Evolutionary conservation across 2,329 filamentous ascomycete genomes (phyloP), one percentile per base, ranked within the genome.

Genomic region (Neocatenulostroma microsporum): DNA sequence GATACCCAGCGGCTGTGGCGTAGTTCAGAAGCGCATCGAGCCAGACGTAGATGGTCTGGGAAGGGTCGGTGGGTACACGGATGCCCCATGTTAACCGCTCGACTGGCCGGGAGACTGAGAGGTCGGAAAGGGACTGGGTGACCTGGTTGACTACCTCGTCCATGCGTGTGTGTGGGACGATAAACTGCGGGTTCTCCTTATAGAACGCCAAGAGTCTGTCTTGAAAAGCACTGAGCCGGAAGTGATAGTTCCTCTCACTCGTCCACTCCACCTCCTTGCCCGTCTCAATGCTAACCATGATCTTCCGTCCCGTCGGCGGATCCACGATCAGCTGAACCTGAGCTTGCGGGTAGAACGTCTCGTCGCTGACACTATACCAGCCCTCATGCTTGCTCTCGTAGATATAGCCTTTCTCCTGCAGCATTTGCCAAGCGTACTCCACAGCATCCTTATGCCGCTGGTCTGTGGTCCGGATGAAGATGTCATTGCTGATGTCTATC

Each of bases 41-140:
- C 91, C 91, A 98, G 21, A 98, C 93, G 55, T 98, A 98, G 40
- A 98, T 89, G 3, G 88, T 96, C 62, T 96, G 91, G 13, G 69
- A 76, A 0, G 74, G 67, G 53, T 98, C 91, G 36, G 80, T 80
- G 0, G 91, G 91, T 18, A 95, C 91, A 5, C 72, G 78, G 39
- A 98, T 83, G 3, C 91, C 91, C 91, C 91, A 98, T 17, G 68
- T 74, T 26, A 96, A 63, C 31, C 91, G 75, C 37, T 80, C 76
- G 3, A 73, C 68, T 0, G 91, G 91, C 19, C 93, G 74, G 2
- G 89, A 96, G 34, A 95, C 76, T 3, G 87, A 95, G 11, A 98
- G 71, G 57, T 98, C 91, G 51, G 84, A 76, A 1, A 98, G 72
- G 5, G 86, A 81, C 36, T 79, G 72, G 39, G 76, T 67, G 9